These are phyloP conservation scores for Arabidopsis lyrata DNA, from an alignment of 441 rosid species.

Conservation along the genomic window DNA sequence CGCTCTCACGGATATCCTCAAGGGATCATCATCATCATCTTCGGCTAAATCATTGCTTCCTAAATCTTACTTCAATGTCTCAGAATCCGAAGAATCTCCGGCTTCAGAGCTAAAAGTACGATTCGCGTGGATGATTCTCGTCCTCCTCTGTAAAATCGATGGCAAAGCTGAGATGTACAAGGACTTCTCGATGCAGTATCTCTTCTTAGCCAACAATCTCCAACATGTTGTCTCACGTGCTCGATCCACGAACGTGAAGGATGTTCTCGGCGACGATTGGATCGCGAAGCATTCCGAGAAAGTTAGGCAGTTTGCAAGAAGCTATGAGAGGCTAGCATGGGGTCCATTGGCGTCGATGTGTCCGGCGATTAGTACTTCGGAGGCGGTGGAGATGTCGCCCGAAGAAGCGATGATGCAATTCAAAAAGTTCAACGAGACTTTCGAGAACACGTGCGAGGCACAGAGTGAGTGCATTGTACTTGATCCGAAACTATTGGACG, in stretches of 20 bases:
- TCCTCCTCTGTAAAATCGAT: conserved; percentile 80
- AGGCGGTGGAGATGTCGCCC: conserved; percentile 36
- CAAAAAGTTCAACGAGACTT: conserved; percentile 55
- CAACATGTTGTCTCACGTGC: conserved; percentile 58
- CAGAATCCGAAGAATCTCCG: conserved; percentile 41
- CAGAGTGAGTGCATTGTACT: conserved; percentile 53
- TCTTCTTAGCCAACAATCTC: conserved; percentile 81
- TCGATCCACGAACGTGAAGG: conserved; percentile 58
- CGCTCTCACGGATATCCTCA: conserved; percentile 56
- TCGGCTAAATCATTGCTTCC: conserved; percentile 55
- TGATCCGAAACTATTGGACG: conserved; percentile 58
- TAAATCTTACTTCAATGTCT: conserved; percentile 51
- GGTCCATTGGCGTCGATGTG: conserved; percentile 46
- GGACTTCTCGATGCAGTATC: conserved; percentile 59
- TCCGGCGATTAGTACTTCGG: conserved; percentile 46
- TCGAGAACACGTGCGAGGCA: conserved; percentile 57
- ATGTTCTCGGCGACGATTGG: conserved; percentile 79
- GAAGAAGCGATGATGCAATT: conserved; percentile 56
- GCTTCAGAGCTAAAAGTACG: conserved; percentile 49
- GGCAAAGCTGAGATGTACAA: conserved; percentile 68
- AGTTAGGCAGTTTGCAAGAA: conserved; percentile 58
- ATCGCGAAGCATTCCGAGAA: conserved; percentile 59
- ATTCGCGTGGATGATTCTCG: conserved; percentile 71
- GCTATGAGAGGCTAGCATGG: conserved; percentile 78
- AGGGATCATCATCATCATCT: conserved; percentile 55